Conservation (phyloP, 352 stramenopile genomes). For the Halophytophthora batemanensis region DNA sequence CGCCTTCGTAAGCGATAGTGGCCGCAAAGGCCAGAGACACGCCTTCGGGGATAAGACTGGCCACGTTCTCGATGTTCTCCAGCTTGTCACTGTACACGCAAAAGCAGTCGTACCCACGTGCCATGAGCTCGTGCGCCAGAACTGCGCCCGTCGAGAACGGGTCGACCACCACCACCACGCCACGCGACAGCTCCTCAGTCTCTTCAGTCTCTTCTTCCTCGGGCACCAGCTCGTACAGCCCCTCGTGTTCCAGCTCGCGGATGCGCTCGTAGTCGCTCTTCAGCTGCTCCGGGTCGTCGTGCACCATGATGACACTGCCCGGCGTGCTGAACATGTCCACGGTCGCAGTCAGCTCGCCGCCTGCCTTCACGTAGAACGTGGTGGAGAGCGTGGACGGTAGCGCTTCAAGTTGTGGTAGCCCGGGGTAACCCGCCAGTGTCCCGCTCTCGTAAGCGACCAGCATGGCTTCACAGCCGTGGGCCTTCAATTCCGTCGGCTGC, state of each 20-base stretch:
- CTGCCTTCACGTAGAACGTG: constrained; percentile 65
- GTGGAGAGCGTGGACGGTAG: constrained; percentile 87
- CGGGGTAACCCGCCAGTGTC: constrained; percentile 80
- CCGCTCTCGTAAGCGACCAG: constrained; percentile 88
- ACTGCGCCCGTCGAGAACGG: constrained; percentile 95
- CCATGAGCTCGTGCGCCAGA: constrained; percentile 89
- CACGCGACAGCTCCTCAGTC: constrained; percentile 22
- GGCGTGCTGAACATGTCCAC: constrained; percentile 91
- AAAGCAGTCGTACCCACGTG: constrained; percentile 87
- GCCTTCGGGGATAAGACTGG: constrained; percentile 72
- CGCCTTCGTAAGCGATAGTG: constrained; percentile 67
- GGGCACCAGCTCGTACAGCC: constrained; percentile 52
- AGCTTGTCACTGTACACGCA: constrained; percentile 85
- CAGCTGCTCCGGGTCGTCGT: constrained; percentile 74
- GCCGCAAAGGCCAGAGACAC: constrained; percentile 75
- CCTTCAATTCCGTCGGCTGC: constrained; percentile 61
- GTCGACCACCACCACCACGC: constrained; percentile 92
- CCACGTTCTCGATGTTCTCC: constrained; percentile 80
- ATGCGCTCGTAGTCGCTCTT: constrained; percentile 81
- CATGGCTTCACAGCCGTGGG: constrained; percentile 89
- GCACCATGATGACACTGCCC: constrained; percentile 78
- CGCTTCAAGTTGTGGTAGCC: constrained; percentile 79
- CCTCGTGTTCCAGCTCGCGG: constrained; percentile 75
- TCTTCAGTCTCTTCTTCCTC: constrained; percentile 13
- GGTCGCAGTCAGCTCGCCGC: constrained; percentile 59